These are phyloP conservation scores for Aechmea fasciata DNA, from an alignment of 176 grass and related monocot species.

Conservation along the genomic window DNA sequence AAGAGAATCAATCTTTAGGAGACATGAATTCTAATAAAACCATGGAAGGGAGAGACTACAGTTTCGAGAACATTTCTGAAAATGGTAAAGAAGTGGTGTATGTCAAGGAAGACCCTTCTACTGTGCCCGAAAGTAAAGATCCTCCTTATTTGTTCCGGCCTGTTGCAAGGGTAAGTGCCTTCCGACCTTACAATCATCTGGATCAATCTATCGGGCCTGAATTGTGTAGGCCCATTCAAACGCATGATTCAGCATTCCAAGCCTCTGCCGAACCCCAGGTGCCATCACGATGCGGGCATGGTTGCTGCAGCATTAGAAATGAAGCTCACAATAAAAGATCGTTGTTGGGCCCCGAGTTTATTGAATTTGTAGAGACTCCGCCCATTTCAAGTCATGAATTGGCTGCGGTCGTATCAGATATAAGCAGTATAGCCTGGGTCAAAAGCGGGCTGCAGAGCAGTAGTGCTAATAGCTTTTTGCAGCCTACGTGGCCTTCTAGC, in stretches of 20 bases:
- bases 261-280: conserved; percentile 42
- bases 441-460: conserved; percentile 61
- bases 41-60: conserved; percentile 27
- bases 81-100: conserved; percentile 21
- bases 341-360: conserved; percentile 86
- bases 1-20: conserved; percentile 31
- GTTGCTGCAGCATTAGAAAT: conserved; percentile 43
- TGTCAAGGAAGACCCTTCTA: conserved; percentile 8
- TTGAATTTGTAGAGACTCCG: conserved; percentile 68
- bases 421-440: conserved; percentile 98
- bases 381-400: conserved; percentile 56
- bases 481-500: conserved; percentile 31
- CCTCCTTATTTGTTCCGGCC: conserved; percentile 59
- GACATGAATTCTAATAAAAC: conserved; percentile 37
- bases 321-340: conserved; percentile 26
- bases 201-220: conserved; percentile 21
- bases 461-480: conserved; percentile 36
- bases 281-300: conserved; percentile 69
- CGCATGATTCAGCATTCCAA: conserved; percentile 19
- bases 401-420: conserved; percentile 65
- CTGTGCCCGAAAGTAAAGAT: conserved; percentile 26
- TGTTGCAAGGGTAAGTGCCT: conserved; percentile 69
- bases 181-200: conserved; percentile 48
- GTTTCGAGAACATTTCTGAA: conserved; percentile 24
- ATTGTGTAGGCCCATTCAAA: conserved; percentile 14